A percentile compares a stretch with the other conserved stretches of the same genome.
These are phyloP conservation scores for Agarophyton chilense DNA, from an alignment of 23 red algal genomes.

Conservation along the genomic window DNA sequence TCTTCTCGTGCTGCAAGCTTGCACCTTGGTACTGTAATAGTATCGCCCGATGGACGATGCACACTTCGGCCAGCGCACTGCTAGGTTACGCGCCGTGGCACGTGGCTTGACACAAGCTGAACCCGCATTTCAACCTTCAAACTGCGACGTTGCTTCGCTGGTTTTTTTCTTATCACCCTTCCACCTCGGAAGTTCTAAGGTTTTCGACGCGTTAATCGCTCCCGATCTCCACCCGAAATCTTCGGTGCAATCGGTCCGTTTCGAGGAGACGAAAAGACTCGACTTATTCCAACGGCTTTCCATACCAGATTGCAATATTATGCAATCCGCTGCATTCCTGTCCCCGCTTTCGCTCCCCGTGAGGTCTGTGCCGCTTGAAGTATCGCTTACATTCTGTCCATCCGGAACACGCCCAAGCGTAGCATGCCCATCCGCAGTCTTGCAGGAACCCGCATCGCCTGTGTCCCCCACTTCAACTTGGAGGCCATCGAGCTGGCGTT, in stretches of 20 bases:
- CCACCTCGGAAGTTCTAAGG: too few relatives aligned
- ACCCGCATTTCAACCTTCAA: too few relatives aligned
- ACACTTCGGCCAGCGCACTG: neutral
- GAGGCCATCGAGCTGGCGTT: slow-evolving; percentile 86
- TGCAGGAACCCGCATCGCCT: slow-evolving; percentile 31
- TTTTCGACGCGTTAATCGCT: too few relatives aligned
- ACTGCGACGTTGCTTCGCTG: too few relatives aligned
- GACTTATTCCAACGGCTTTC: too few relatives aligned
- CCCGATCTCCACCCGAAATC: too few relatives aligned
- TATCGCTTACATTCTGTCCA: too few relatives aligned
- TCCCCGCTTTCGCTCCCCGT: neutral
- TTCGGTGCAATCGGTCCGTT: too few relatives aligned
- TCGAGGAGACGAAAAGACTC: too few relatives aligned
- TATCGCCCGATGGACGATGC: neutral
- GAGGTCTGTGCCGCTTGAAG: neutral
- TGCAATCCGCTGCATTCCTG: neutral
- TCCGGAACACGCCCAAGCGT: too few relatives aligned
- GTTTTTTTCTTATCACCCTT: too few relatives aligned
- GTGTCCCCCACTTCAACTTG: slow-evolving; percentile 33
- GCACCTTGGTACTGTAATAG: neutral
- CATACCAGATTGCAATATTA: too few relatives aligned
- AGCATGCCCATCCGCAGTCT: slow-evolving; percentile 5
- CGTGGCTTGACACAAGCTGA: neutral
- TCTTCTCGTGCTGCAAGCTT: neutral
- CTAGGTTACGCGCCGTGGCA: slow-evolving; percentile 19